Percentiles rank a stretch among this genome's conserved stretches.
These are phyloP conservation scores for Silybum marianum DNA, from an alignment of 129 eudicot species.

Conservation along the genomic window DNA sequence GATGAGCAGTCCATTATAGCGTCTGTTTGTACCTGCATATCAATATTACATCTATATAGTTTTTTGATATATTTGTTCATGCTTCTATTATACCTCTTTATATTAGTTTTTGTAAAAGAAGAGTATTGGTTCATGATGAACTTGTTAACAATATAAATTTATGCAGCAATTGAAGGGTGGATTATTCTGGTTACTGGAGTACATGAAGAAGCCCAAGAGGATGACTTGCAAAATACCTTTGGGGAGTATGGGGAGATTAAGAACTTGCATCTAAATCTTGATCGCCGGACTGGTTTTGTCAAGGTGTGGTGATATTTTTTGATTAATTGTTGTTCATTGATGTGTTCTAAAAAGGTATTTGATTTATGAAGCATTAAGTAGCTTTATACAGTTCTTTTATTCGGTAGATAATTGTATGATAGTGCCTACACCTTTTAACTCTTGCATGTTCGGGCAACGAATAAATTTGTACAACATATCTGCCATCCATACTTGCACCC, in stretches of 20 bases:
- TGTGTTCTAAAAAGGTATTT: not conserved
- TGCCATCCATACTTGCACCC: not conserved
- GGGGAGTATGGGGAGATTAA: constrained; percentile 93
- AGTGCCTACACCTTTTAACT: no score
- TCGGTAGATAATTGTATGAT: not conserved
- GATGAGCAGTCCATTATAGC: not conserved
- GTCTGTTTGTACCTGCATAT: not conserved
- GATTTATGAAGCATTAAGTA: not conserved
- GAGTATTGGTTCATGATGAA: constrained; percentile 3
- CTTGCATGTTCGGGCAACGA: not conserved
- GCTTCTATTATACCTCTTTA: not conserved
- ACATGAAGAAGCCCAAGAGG: constrained; percentile 99
- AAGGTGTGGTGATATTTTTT: constrained; percentile 46
- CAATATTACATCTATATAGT: not conserved
- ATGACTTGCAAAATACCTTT: constrained; percentile 82
- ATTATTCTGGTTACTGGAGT: constrained; percentile 92
- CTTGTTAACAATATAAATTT: constrained; percentile 16
- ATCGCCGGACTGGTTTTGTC: constrained; percentile 93
- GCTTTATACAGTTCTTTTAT: not conserved
- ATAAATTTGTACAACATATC: not conserved
- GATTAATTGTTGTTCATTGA: not conserved
- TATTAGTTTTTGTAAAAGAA: constrained; percentile 2
- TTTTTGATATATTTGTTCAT: not conserved
- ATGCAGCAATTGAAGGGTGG: constrained; percentile 98
- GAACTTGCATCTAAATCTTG: constrained; percentile 94